Base-by-base conservation (phyloP, 495 filamentous ascomycete genomes). In the Xylaria grammica region DNA sequence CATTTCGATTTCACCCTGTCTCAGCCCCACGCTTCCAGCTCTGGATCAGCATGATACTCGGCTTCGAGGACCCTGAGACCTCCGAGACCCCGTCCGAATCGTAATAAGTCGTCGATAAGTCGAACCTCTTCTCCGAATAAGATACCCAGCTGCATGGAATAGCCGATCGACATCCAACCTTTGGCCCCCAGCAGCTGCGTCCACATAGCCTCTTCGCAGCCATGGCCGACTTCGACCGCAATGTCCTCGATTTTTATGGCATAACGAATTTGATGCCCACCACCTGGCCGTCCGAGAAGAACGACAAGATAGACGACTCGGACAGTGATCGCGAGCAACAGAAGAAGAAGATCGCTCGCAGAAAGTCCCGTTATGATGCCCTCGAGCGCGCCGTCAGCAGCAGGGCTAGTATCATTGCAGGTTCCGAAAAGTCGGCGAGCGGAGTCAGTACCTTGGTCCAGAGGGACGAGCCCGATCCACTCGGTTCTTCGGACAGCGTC, bases 381-480 rank as follows among this genome's bases (percentile, higher is more conserved):
- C 86, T 97, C 36, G 92, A 93, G 75, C 83, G 89, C 61, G 86
- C 82, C 53, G 82, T 88, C 36, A 90, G 88, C 77, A 86, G 86
- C 65, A 82, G 87, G 68, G 82, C 81, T 69, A 91, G 85, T 59
- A 75, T 84, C 24, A 81, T 90, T 15, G 85, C 89, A 17, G 91
- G 90, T 4, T 87, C 89, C 36, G 85, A 91, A 67, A 89, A 81
- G 72, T 87, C 85, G 19, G 85, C 81, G 38, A 81, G 71, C 60
- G 85, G 89, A 69, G 81, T 90, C 46, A 90, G 91, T 66, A 94
- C 89, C 68, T 72, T 93, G 50, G 89, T 93, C 19, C 91, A 92
- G 71, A 87, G 88, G 67, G 95, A 99, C 72, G 95, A 99, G 74
- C 87, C 92, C 1, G 95, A 99, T 74, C 93, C 95, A 2, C 76